Evolutionary conservation across 1,139 yeast species (phyloP).

Genomic region (Nadsonia commutata): DNA sequence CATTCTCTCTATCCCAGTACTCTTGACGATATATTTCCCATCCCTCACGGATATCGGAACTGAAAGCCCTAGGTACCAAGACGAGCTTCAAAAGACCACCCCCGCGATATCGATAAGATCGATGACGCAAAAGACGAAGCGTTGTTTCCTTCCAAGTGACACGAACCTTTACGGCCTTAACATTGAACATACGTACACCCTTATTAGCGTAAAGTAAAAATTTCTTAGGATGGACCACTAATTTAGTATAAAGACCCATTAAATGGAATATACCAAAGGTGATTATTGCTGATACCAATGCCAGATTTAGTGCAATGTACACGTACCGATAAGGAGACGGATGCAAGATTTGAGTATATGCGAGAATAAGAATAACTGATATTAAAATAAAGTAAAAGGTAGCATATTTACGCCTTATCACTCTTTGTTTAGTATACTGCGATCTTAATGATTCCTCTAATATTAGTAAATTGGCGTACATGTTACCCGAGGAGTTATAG

Average conservation of each 20-base stretch:
- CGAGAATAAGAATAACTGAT: slow-evolving; percentile 18
- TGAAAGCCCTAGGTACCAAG: slow-evolving; percentile 66
- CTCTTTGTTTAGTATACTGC: slow-evolving; percentile 61
- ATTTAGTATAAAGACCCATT: slow-evolving; percentile 79
- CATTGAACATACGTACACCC: slow-evolving; percentile 71
- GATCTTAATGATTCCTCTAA: slow-evolving; percentile 72
- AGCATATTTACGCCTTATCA: slow-evolving; percentile 58
- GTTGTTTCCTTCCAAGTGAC: slow-evolving; percentile 38
- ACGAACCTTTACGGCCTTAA: slow-evolving; percentile 58
- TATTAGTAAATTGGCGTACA: slow-evolving; percentile 50
- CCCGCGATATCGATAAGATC: slow-evolving; percentile 6
- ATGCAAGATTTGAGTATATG: slow-evolving; percentile 18
- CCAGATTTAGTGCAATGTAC: slow-evolving; percentile 34
- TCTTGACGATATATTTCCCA: slow-evolving; percentile 93
- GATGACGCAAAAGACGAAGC: slow-evolving; percentile 9
- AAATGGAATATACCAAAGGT: slow-evolving; percentile 67
- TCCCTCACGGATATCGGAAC: slow-evolving; percentile 73
- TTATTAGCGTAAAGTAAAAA: slow-evolving; percentile 72
- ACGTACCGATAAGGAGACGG: slow-evolving; percentile 24
- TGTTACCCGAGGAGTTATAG: too few species aligned
- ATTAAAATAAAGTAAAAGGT: slow-evolving; percentile 45
- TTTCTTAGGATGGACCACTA: slow-evolving; percentile 67
- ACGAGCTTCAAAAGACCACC: slow-evolving; percentile 42
- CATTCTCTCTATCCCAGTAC: slow-evolving; percentile 81
- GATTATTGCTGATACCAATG: slow-evolving; percentile 50